Conservation (phyloP, 2,329 filamentous ascomycete species). For the Trichoderma lentiforme region DNA sequence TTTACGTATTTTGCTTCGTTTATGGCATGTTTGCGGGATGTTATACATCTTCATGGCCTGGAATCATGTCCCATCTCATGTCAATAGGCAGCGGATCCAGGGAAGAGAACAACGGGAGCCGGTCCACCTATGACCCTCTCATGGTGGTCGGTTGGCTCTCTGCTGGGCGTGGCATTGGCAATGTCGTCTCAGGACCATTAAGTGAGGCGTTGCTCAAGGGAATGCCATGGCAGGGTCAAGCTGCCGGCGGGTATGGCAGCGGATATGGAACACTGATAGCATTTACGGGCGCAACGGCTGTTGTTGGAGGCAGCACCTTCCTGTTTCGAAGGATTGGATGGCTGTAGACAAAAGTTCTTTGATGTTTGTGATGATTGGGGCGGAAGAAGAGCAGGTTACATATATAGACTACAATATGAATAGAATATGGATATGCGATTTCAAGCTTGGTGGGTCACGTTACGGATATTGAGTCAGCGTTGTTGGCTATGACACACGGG, state of each 20-base stretch:
- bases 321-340: slow-evolving; percentile 33
- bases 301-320: slow-evolving; percentile 31
- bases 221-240: slow-evolving; percentile 40
- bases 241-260: slow-evolving; percentile 31
- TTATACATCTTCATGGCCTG: slow-evolving; percentile 61
- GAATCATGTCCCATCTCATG: slow-evolving; percentile 46
- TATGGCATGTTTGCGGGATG: slow-evolving; percentile 65
- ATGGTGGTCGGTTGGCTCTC: slow-evolving; percentile 59
- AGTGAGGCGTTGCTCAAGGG: slow-evolving; percentile 51
- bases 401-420: background rate
- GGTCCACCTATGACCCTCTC: slow-evolving; percentile 38
- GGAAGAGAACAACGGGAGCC: background rate
- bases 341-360: slow-evolving; percentile 24
- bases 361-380: background rate
- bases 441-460: background rate
- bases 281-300: slow-evolving; percentile 33
- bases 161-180: slow-evolving; percentile 59
- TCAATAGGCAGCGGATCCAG: background rate
- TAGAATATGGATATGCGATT: background rate
- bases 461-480: background rate
- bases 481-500: background rate
- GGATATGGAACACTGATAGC: slow-evolving; percentile 35
- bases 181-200: slow-evolving; percentile 54
- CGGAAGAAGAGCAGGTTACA: background rate
- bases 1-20: slow-evolving; percentile 58